phyloP scores from a whole-genome alignment of 2,329 filamentous ascomycete genomes.

The Ustulina deusta region DNA sequence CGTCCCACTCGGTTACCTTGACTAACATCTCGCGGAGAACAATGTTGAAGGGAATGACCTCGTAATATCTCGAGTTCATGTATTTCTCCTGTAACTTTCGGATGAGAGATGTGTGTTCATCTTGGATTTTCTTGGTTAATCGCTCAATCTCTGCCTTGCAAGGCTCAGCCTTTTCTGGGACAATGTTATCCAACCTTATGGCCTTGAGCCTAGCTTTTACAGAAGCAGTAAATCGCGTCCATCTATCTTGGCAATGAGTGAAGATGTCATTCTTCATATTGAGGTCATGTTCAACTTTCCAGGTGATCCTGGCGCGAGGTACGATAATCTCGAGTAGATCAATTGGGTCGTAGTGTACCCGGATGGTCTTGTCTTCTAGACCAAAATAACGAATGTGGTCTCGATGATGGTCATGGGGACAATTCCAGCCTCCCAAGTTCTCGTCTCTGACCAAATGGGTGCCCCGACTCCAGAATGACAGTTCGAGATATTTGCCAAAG shows the following conservation, averaged over 20 bases:
- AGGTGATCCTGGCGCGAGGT: constrained; percentile 88
- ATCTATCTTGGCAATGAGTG: constrained; percentile 80
- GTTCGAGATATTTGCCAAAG: constrained; percentile 96
- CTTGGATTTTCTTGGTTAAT: constrained; percentile 81
- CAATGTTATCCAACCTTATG: constrained; percentile 91
- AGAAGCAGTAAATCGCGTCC: constrained; percentile 88
- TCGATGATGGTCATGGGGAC: constrained; percentile 90
- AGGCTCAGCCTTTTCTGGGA: constrained; percentile 85
- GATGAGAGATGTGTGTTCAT: constrained; percentile 81
- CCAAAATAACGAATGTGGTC: constrained; percentile 96
- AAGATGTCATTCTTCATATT: constrained; percentile 94
- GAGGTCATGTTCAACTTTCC: constrained; percentile 97
- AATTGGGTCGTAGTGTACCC: constrained; percentile 92
- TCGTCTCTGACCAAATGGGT: constrained; percentile 78
- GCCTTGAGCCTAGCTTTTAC: constrained; percentile 85
- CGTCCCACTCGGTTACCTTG: constrained; percentile 93
- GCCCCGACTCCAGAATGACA: constrained; percentile 94
- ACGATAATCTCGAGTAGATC: constrained; percentile 95
- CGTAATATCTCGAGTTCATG: constrained; percentile 94
- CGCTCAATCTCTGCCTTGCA: constrained; percentile 86
- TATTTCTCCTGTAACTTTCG: constrained; percentile 89
- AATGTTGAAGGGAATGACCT: constrained; percentile 92
- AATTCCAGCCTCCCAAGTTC: constrained; percentile 59
- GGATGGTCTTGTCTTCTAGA: constrained; percentile 83
- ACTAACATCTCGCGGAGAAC: constrained; percentile 92